phyloP scores from a whole-genome alignment of 257 asterid species.

The Coffea eugenioides region DNA sequence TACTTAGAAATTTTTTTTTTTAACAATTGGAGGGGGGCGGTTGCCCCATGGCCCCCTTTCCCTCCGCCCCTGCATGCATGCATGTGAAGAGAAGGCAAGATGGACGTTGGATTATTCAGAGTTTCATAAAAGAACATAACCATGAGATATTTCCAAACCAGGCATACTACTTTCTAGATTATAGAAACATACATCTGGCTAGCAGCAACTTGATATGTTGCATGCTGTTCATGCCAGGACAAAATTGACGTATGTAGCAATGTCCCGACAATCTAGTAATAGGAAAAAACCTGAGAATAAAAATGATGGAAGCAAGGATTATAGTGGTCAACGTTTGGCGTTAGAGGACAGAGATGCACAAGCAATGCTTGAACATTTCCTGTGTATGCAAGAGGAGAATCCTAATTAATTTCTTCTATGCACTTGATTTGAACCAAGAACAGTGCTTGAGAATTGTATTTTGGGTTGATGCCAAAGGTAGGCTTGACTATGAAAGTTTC shows the following conservation, averaged over 20 bases:
- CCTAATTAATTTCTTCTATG: constrained; percentile 47
- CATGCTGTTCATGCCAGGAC: constrained; percentile 21
- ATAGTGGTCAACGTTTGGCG: constrained; percentile 24
- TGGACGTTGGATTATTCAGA: constrained; percentile 44
- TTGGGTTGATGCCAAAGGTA: constrained; percentile 51
- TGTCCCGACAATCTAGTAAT: constrained; percentile 21
- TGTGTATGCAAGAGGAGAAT: constrained; percentile 48
- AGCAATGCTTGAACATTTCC: constrained; percentile 45
- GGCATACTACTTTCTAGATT: constrained; percentile 19
- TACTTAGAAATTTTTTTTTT: too few species aligned
- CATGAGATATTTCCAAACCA: constrained; percentile 40
- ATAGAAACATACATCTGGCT: constrained; percentile 12
- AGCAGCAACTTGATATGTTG: constrained; percentile 15
- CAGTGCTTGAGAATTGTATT: constrained; percentile 41
- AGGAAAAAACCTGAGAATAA: constrained; percentile 21
- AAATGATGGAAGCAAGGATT: constrained; percentile 16
- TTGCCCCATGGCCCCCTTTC: too few species aligned
- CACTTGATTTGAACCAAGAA: constrained; percentile 46
- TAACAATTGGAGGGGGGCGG: too few species aligned
- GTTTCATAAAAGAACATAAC: constrained; percentile 46
- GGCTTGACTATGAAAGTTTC: constrained; percentile 40
- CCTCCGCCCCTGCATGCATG: too few species aligned
- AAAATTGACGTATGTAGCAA: constrained; percentile 16
- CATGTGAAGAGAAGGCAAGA: constrained; percentile 57
- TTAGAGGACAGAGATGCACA: constrained; percentile 43